Evolutionary conservation across 345 rosid genomes (phyloP).

Genomic region (Turritis glabra): DNA sequence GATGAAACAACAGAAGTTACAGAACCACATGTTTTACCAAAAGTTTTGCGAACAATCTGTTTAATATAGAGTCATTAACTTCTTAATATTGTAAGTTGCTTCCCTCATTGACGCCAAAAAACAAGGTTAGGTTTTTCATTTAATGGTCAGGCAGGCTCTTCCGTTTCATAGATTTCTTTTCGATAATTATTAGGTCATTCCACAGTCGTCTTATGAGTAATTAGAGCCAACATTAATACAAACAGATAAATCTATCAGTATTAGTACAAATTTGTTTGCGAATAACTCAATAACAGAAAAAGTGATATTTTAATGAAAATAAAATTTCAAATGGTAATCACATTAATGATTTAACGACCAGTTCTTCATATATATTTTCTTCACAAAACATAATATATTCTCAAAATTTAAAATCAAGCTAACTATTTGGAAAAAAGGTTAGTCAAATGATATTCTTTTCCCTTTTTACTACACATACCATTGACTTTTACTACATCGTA

Average conservation of each 20-base stretch:
- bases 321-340: too few species aligned
- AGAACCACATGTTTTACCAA: neutral
- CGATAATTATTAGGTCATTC: neutral
- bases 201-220: neutral
- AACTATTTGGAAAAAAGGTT: neutral
- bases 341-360: too few species aligned
- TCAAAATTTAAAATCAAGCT: neutral
- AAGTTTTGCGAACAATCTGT: neutral
- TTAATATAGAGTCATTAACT: neutral
- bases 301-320: too few species aligned
- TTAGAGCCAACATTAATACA: neutral
- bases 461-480: too few species aligned
- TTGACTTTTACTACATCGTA: neutral
- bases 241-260: neutral
- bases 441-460: neutral
- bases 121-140: too few species aligned
- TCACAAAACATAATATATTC: neutral
- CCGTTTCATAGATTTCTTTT: too few species aligned
- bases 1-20: too few species aligned
- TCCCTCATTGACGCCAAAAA: too few species aligned
- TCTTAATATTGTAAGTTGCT: too few species aligned
- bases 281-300: neutral
- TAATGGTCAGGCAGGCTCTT: neutral
- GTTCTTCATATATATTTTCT: neutral
- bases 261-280: neutral